Conservation (phyloP, 163 green algal species). For the Chlorella variabilis region DNA sequence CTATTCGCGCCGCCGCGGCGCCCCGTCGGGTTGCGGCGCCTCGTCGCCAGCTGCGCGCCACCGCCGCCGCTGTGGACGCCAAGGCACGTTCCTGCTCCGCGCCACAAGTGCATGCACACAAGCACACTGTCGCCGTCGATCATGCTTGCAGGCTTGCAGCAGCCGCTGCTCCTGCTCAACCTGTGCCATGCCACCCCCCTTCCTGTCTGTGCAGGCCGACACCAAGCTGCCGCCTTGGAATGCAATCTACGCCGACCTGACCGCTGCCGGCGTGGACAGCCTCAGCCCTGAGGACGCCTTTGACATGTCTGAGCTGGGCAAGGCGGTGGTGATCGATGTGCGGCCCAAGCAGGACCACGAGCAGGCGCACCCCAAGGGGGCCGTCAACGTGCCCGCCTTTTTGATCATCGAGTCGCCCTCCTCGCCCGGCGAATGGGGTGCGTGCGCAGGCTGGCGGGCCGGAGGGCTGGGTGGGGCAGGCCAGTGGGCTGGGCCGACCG, state of each 20-base stretch:
- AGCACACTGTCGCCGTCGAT: too few relatives aligned
- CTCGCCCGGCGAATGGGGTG: constrained; percentile 22
- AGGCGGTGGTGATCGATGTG: constrained; percentile 72
- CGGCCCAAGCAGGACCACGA: constrained; percentile 47
- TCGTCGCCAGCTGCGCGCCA: constrained; percentile 8
- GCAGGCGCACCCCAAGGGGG: constrained; percentile 25
- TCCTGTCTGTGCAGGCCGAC: neutral
- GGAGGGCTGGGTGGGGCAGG: too few relatives aligned
- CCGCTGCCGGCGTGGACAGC: neutral
- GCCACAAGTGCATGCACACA: neutral
- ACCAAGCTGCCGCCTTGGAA: constrained; percentile 38
- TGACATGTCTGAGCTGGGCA: constrained; percentile 48
- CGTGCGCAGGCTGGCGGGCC: constrained; percentile 15
- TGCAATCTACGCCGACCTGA: constrained; percentile 18
- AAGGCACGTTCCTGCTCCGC: neutral
- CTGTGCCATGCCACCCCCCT: neutral
- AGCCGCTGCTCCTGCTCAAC: neutral
- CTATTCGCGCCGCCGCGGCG: neutral
- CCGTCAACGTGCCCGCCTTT: constrained; percentile 73
- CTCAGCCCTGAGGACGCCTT: constrained; percentile 44
- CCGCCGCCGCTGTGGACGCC: neutral
- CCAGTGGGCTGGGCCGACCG: too few relatives aligned
- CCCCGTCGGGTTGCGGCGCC: neutral
- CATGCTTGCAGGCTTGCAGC: too few relatives aligned
- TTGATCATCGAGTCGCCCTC: constrained; percentile 41